These are phyloP conservation scores for Echium plantagineum DNA, from an alignment of 257 asterid species.

Conservation along the genomic window DNA sequence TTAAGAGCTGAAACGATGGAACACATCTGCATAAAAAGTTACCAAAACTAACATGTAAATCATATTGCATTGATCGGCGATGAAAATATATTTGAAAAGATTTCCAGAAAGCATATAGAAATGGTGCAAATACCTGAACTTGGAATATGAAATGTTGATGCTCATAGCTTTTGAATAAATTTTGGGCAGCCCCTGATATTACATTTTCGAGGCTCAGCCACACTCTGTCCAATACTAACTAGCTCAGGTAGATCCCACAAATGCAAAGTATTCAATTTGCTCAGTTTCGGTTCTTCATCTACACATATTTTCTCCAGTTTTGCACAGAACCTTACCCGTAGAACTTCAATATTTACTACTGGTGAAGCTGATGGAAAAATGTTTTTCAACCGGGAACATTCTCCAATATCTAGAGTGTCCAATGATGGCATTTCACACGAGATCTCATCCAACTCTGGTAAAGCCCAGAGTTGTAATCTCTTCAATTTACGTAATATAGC, in stretches of 20 bases:
- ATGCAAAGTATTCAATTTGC: not conserved
- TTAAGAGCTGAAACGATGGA: not conserved
- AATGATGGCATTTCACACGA: slow-evolving; percentile 8
- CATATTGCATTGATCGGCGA: not conserved
- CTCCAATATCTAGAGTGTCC: slow-evolving; percentile 20
- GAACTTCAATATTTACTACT: not conserved
- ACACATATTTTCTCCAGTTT: not conserved
- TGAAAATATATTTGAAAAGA: not conserved
- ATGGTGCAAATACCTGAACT: too few relatives aligned
- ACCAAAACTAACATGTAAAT: not conserved
- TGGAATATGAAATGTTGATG: not conserved
- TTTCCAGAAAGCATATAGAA: too few relatives aligned
- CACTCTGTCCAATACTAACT: not conserved
- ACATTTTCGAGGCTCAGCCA: not conserved
- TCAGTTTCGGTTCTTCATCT: not conserved
- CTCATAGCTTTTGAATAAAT: not conserved
- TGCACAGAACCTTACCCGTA: slow-evolving; percentile 15
- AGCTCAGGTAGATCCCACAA: not conserved
- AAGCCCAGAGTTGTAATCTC: slow-evolving; percentile 24
- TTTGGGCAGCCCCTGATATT: not conserved
- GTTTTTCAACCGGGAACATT: slow-evolving; percentile 21
- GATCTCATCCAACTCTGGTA: slow-evolving; percentile 13
- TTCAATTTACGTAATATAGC: slow-evolving; percentile 13
- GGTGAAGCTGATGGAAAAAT: slow-evolving; percentile 5
- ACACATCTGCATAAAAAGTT: not conserved